Percentiles rank a stretch among this genome's conserved stretches.
phyloP scores from a whole-genome alignment of 164 flowering plant species.

The grape (Vitis vinifera) region DNA sequence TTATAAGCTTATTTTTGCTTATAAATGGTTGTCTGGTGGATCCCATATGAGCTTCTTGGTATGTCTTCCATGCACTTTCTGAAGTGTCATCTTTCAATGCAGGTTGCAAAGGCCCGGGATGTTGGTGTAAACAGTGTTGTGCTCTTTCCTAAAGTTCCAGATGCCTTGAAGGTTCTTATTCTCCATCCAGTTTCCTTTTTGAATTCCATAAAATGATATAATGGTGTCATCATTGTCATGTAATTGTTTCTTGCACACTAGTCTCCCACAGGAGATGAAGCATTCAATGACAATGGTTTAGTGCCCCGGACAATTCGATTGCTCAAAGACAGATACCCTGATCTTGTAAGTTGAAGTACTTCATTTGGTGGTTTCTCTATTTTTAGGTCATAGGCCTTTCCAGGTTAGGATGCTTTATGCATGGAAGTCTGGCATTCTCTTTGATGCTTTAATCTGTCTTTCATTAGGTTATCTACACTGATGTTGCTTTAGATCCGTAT shows the following conservation, averaged over 20 bases:
- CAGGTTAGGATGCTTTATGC: not conserved
- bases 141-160: conserved; percentile 97
- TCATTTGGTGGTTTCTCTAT: not conserved
- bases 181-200: not conserved
- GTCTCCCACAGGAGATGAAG: conserved; percentile 96
- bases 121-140: conserved; percentile 93
- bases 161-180: conserved; percentile 77
- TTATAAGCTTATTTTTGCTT: no score
- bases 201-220: conserved; percentile 3
- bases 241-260: conserved; percentile 28
- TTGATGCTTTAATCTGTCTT: conserved; percentile 9
- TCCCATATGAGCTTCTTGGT: no score
- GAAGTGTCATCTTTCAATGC: conserved; percentile 5
- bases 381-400: not conserved
- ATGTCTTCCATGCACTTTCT: not conserved
- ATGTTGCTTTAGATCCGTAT: conserved; percentile 97
- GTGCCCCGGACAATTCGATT: conserved; percentile 81
- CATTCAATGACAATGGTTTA: conserved; percentile 87
- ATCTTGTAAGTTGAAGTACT: conserved; percentile 63
- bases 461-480: conserved; percentile 87
- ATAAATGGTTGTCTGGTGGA: no score
- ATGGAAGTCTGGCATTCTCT: not conserved
- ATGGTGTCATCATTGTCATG: not conserved
- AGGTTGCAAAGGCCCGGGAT: conserved; percentile 91
- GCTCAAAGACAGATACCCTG: conserved; percentile 89